Conservation (phyloP, 192 early-diverging fungal genomes). For the Allomyces arbusculus region DNA sequence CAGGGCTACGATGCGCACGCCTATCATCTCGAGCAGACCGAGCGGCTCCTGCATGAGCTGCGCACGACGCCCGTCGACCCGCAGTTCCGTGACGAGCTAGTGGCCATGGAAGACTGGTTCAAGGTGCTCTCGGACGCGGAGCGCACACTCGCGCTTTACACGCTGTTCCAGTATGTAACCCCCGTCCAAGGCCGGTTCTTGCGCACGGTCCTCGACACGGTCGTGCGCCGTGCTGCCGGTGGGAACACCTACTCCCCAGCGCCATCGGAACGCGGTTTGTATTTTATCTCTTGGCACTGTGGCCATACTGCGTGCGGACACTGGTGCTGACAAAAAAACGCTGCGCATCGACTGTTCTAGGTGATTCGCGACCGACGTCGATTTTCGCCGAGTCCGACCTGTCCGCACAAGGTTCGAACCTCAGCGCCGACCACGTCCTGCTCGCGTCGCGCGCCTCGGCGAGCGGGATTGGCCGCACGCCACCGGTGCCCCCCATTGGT, state of each 20-base stretch:
- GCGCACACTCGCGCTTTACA: constrained; percentile 78
- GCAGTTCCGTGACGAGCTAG: constrained; percentile 72
- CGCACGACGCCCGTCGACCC: constrained; percentile 56
- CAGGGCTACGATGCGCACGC: background rate
- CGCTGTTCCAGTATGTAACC: constrained; percentile 71
- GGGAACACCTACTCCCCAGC: too few species aligned
- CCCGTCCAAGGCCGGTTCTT: constrained; percentile 67
- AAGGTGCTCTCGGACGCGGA: constrained; percentile 71
- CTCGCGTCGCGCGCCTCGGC: too few species aligned
- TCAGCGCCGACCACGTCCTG: too few species aligned
- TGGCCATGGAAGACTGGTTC: constrained; percentile 90
- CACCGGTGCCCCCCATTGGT: too few species aligned
- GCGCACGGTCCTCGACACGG: too few species aligned
- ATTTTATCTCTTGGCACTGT: too few species aligned
- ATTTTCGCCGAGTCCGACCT: background rate
- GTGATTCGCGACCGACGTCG: background rate
- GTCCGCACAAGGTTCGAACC: background rate
- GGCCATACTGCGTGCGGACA: too few species aligned
- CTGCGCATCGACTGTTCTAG: too few species aligned
- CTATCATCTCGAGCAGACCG: constrained; percentile 63
- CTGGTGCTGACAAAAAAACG: too few species aligned
- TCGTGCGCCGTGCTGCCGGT: too few species aligned
- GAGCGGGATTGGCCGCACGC: too few species aligned
- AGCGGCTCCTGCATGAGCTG: constrained; percentile 81
- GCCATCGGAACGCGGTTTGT: too few species aligned